Conservation (phyloP, 306 rosid genomes). For the Dalbergia cultrata region DNA sequence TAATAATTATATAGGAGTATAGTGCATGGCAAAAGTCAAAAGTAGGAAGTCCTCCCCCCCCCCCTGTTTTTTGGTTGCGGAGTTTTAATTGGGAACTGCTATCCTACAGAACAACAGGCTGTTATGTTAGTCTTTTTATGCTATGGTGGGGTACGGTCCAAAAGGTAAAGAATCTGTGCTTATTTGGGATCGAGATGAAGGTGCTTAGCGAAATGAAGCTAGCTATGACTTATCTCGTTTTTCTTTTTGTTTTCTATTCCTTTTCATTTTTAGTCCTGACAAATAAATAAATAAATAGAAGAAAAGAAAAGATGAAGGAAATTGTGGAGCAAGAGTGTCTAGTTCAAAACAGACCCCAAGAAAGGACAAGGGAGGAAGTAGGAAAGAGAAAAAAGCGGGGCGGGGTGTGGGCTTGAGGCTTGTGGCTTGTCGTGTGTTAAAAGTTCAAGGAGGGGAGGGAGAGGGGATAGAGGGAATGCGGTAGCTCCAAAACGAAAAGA, state of each 20-base stretch:
- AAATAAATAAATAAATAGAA: not conserved
- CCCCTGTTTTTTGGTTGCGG: not conserved
- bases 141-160: constrained; percentile 32
- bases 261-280: constrained; percentile 1
- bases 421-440: constrained; percentile 10
- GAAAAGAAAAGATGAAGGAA: not conserved
- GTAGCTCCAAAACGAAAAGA: constrained; percentile 23
- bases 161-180: constrained; percentile 20
- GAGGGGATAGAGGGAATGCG: constrained; percentile 29
- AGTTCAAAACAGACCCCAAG: not conserved
- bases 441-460: constrained; percentile 8
- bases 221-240: not conserved
- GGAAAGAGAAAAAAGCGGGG: not conserved
- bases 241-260: not conserved
- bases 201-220: not conserved
- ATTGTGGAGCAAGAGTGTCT: not conserved
- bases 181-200: constrained; percentile 6
- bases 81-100: constrained; percentile 43
- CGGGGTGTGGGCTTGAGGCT: too few relatives aligned
- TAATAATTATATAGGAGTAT: not conserved
- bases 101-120: constrained; percentile 49
- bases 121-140: constrained; percentile 45
- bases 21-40: constrained; percentile 47
- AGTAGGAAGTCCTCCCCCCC: not conserved
- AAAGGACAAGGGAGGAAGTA: constrained; percentile 29